Conservation (phyloP, 306 rosid species). For the Trichosanthes cucumerina region DNA sequence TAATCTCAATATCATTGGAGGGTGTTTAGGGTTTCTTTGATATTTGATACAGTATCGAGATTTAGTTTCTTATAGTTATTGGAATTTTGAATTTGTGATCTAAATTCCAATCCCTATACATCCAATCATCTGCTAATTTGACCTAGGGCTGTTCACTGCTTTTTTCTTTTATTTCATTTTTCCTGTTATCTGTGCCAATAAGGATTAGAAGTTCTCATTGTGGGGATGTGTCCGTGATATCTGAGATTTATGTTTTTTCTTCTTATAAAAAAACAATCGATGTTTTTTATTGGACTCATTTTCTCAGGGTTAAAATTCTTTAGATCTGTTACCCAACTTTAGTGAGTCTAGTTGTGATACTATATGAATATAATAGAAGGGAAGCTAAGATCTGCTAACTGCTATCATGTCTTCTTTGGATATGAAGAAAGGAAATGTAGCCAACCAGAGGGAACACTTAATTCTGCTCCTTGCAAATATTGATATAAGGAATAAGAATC, state of each 20-base stretch:
- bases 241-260: not conserved
- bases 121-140: not conserved
- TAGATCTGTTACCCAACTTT: not conserved
- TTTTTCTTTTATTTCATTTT: not conserved
- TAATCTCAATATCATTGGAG: not conserved
- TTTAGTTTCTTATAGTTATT: not conserved
- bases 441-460: slow-evolving; percentile 95
- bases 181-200: not conserved
- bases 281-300: not conserved
- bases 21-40: slow-evolving; percentile 4
- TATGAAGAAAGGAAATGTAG: slow-evolving; percentile 90
- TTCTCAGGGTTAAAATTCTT: not conserved
- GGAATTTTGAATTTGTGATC: not conserved
- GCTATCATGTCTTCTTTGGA: slow-evolving; percentile 16
- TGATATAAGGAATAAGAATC: slow-evolving; percentile 31
- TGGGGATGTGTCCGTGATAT: not conserved
- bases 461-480: slow-evolving; percentile 88
- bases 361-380: not conserved
- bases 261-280: not conserved
- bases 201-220: not conserved
- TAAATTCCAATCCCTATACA: not conserved
- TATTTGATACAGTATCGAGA: not conserved
- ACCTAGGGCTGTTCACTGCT: not conserved
- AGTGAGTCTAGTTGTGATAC: slow-evolving; percentile 3
- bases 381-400: not conserved